Percentiles rank a stretch among this genome's conserved stretches.
Evolutionary conservation across 352 stramenopile genomes (phyloP).

Genomic region (Pythium insidiosum): DNA sequence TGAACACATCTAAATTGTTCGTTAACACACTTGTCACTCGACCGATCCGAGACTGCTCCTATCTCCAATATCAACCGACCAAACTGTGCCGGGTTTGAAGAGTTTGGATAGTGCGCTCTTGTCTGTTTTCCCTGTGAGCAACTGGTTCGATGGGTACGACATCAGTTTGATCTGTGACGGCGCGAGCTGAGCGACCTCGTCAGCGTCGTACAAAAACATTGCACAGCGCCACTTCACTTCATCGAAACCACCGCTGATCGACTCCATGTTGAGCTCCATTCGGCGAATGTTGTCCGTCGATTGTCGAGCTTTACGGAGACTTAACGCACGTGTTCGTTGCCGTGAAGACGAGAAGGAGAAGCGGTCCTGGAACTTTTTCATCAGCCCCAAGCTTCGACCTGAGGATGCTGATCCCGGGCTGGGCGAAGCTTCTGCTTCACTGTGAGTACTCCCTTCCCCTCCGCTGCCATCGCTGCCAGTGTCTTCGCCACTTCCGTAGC

Average conservation of each 20-base stretch:
- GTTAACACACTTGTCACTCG: slow-evolving; percentile 11
- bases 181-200: slow-evolving; percentile 70
- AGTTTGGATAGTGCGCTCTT: slow-evolving; percentile 64
- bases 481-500: slow-evolving; percentile 26
- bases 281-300: slow-evolving; percentile 60
- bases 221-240: slow-evolving; percentile 85
- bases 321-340: slow-evolving; percentile 38
- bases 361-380: slow-evolving; percentile 75
- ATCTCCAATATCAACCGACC: slow-evolving; percentile 78
- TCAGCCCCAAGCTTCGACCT: slow-evolving; percentile 32
- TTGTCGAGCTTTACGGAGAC: slow-evolving; percentile 57
- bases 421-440: slow-evolving; percentile 25
- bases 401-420: slow-evolving; percentile 3
- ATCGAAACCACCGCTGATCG: slow-evolving; percentile 75
- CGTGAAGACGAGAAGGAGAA: slow-evolving; percentile 58
- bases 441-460: slow-evolving; percentile 31
- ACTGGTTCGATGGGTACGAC: slow-evolving; percentile 60
- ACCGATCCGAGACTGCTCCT: slow-evolving; percentile 20
- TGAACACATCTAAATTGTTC: no score
- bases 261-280: slow-evolving; percentile 77
- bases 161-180: slow-evolving; percentile 78
- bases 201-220: slow-evolving; percentile 74
- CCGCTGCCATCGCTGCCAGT: slow-evolving; percentile 24
- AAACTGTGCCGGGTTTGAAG: slow-evolving; percentile 66
- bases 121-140: slow-evolving; percentile 54